These are phyloP conservation scores for Zygnema circumcarinatum DNA, from an alignment of 139 green algal species.

Conservation along the genomic window DNA sequence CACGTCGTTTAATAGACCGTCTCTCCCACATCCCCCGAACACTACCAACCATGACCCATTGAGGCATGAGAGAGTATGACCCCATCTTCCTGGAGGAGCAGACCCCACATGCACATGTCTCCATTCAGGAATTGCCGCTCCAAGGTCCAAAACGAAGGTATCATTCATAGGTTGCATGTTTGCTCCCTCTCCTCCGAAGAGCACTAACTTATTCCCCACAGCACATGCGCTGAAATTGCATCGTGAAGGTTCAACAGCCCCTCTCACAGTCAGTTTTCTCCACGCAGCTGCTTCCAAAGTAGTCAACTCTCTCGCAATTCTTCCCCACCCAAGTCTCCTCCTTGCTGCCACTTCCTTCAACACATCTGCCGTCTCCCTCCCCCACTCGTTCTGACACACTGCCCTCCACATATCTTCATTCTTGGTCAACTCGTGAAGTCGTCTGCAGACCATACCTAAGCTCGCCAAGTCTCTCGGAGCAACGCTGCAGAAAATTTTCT, in stretches of 20 bases:
- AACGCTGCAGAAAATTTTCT: slow-evolving; percentile 27
- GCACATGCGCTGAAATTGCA: slow-evolving; percentile 63
- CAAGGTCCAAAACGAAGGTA: slow-evolving; percentile 59
- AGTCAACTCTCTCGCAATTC: slow-evolving; percentile 48
- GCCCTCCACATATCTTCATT: slow-evolving; percentile 41
- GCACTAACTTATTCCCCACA: slow-evolving; percentile 52
- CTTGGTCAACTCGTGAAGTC: slow-evolving; percentile 13
- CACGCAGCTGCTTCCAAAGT: slow-evolving; percentile 53
- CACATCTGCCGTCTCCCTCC: not conserved
- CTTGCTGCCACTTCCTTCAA: slow-evolving; percentile 26
- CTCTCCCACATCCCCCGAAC: slow-evolving; percentile 54
- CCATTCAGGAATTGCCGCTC: slow-evolving; percentile 35
- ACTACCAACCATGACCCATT: slow-evolving; percentile 55
- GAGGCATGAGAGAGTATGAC: slow-evolving; percentile 54
- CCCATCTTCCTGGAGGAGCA: slow-evolving; percentile 53
- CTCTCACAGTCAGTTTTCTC: slow-evolving; percentile 46
- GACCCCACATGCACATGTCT: slow-evolving; percentile 14
- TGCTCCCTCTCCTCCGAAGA: slow-evolving; percentile 59
- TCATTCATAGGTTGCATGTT: slow-evolving; percentile 56
- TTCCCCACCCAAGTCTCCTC: slow-evolving; percentile 42
- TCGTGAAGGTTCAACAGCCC: slow-evolving; percentile 46
- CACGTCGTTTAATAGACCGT: slow-evolving; percentile 57
- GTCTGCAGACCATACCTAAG: slow-evolving; percentile 40
- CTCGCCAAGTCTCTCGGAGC: slow-evolving; percentile 29
- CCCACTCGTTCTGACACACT: slow-evolving; percentile 42